phyloP scores from a whole-genome alignment of 2,329 filamentous ascomycete genomes.

The Alternaria solani region DNA sequence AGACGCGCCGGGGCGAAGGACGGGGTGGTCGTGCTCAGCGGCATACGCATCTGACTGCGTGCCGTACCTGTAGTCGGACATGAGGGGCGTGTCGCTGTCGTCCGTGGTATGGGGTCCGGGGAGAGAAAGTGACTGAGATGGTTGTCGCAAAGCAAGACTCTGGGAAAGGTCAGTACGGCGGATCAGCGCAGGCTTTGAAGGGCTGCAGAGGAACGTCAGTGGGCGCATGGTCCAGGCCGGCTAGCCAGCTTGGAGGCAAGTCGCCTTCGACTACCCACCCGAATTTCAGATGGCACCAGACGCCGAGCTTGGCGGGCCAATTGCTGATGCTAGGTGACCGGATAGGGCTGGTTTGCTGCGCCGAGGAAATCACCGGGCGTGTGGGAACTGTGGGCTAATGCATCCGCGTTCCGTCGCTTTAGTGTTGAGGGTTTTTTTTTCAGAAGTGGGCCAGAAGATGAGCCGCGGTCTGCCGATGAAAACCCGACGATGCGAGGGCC shows the following conservation, averaged over 20 bases:
- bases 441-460: conserved; percentile 22
- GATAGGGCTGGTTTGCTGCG: conserved; percentile 19
- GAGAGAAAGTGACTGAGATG: conserved; percentile 14
- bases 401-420: conserved; percentile 15
- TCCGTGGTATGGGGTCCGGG: conserved; percentile 20
- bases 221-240: conserved; percentile 30
- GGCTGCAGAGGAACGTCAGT: conserved; percentile 39
- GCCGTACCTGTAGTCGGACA: conserved; percentile 39
- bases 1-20: conserved; percentile 25
- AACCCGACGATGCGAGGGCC: conserved; percentile 5
- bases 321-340: conserved; percentile 17
- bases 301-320: conserved; percentile 30
- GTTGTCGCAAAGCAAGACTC: conserved; percentile 30
- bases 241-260: conserved; percentile 33
- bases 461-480: conserved; percentile 9
- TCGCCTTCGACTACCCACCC: conserved; percentile 25
- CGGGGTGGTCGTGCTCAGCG: conserved; percentile 42
- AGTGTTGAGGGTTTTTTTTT: conserved; percentile 20
- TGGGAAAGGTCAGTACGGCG: conserved; percentile 21
- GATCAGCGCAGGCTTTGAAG: conserved; percentile 39
- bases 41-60: conserved; percentile 47
- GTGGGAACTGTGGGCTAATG: conserved; percentile 11
- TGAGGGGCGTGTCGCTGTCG: conserved; percentile 24
- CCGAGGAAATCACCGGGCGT: conserved; percentile 29
- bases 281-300: conserved; percentile 27